Conservation (phyloP, 345 rosid genomes). For the Citrus sp. region DNA sequence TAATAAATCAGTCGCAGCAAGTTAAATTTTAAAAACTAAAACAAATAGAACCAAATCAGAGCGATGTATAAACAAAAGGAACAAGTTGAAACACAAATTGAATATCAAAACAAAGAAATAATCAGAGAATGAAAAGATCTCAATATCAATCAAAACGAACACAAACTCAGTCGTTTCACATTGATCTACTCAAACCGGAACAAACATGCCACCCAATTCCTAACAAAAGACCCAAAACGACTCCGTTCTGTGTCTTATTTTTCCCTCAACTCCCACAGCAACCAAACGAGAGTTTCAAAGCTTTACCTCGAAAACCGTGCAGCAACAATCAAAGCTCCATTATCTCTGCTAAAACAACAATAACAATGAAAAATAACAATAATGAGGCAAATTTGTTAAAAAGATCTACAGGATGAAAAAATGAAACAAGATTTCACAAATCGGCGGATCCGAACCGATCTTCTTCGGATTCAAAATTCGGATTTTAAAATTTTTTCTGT, state of each 20-base stretch:
- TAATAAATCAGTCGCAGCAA: background rate
- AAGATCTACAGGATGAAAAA: constrained; percentile 25
- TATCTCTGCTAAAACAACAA: background rate
- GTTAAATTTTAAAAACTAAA: background rate
- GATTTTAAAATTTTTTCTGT: background rate
- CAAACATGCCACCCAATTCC: constrained; percentile 17
- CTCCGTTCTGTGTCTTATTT: background rate
- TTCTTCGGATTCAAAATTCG: constrained; percentile 9
- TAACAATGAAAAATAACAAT: too few species aligned
- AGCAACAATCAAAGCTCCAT: constrained; percentile 45
- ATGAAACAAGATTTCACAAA: constrained; percentile 6
- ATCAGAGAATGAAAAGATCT: constrained; percentile 2
- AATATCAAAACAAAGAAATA: background rate
- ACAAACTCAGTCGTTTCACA: constrained; percentile 5
- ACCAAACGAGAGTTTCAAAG: constrained; percentile 26
- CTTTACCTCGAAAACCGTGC: constrained; percentile 34
- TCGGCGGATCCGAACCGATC: constrained; percentile 38
- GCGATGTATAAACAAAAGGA: background rate
- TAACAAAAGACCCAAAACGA: background rate
- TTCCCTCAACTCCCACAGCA: constrained; percentile 15
- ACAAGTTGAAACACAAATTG: background rate
- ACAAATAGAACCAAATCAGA: constrained; percentile 12
- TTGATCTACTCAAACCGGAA: constrained; percentile 31
- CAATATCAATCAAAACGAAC: background rate
- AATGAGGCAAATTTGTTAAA: constrained; percentile 3